Evolutionary conservation across 805 yeast genomes (phyloP), one percentile per base, ranked within the genome.

Genomic region (Cyberlindnera mrakii): DNA sequence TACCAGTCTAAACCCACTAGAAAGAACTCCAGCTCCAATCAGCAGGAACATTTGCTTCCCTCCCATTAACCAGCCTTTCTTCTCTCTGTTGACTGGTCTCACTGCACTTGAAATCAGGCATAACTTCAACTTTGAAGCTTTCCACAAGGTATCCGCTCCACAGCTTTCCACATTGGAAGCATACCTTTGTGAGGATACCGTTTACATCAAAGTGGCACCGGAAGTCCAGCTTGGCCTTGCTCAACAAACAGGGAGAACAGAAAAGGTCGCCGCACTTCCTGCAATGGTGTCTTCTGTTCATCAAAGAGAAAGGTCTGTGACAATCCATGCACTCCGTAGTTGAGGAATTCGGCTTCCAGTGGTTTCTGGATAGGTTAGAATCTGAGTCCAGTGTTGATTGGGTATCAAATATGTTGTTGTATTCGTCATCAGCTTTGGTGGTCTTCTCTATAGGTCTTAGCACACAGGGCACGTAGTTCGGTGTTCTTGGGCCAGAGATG

Each of bases 401-500:
- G 18, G 34, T 27, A 29, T 45, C 48, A 15, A 19, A n/a, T 15
- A 30, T 18, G 14, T 34, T 17, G 17, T 19, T 16, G 4, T 20
- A 15, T 17, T 37, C 17, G 9, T 27, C 20, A 27, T 25, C 14
- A 10, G 17, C 53, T 46, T 13, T 14, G n/a, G 10, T 13, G 27
- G 27, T 15, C 25, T 41, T 40, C 8, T 42, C 47, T 4, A 65
- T 58, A 4, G 67, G 62, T 56, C 81, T 70, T 39, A 85, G 65
- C 20, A 85, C 95, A 1, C 93, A 90, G 0, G 95, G 95, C 0
- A 82, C 68, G 54, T 84, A 86, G 65, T 85, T 68, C 10, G 93
- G 93, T 44, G 81, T 79, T 55, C 83, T 71, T 50, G 81, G 83
- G 33, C 80, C 80, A 43, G 81, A 76, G 45, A 85, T 76, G 54